Percentiles rank a stretch among this genome's conserved stretches.
Conservation (phyloP, 345 rosid species). For the Gossypium sturtianum region DNA sequence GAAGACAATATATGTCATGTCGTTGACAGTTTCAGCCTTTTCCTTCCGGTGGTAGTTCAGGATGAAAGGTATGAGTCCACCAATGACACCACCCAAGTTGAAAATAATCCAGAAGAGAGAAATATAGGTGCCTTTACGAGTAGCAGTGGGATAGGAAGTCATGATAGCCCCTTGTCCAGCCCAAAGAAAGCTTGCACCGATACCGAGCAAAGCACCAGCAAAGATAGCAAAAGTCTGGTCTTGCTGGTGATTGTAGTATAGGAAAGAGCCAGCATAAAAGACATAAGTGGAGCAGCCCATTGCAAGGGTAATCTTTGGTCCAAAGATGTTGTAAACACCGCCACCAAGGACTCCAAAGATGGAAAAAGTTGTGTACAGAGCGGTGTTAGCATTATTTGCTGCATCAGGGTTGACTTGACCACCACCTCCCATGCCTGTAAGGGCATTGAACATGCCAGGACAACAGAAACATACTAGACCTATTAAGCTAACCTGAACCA, state of each 20-base stretch:
- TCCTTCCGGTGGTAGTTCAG: constrained; percentile 34
- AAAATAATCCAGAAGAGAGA: constrained; percentile 60
- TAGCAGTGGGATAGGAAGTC: constrained; percentile 55
- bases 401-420: constrained; percentile 56
- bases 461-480: constrained; percentile 72
- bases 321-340: constrained; percentile 58
- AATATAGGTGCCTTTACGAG: constrained; percentile 52
- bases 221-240: constrained; percentile 45
- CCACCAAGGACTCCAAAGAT: constrained; percentile 60
- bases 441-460: constrained; percentile 73
- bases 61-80: constrained; percentile 58
- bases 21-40: constrained; percentile 39
- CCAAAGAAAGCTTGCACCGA: constrained; percentile 68
- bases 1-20: constrained; percentile 51
- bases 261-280: constrained; percentile 57
- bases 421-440: constrained; percentile 65
- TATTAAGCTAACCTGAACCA: constrained; percentile 45
- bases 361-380: constrained; percentile 61
- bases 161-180: constrained; percentile 68
- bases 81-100: constrained; percentile 67
- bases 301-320: constrained; percentile 49
- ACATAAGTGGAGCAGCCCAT: constrained; percentile 55
- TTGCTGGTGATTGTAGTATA: constrained; percentile 48
- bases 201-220: constrained; percentile 52
- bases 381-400: constrained; percentile 58